Conservation (phyloP, 2,329 filamentous ascomycete genomes). For the Colletotrichum spaethianum region DNA sequence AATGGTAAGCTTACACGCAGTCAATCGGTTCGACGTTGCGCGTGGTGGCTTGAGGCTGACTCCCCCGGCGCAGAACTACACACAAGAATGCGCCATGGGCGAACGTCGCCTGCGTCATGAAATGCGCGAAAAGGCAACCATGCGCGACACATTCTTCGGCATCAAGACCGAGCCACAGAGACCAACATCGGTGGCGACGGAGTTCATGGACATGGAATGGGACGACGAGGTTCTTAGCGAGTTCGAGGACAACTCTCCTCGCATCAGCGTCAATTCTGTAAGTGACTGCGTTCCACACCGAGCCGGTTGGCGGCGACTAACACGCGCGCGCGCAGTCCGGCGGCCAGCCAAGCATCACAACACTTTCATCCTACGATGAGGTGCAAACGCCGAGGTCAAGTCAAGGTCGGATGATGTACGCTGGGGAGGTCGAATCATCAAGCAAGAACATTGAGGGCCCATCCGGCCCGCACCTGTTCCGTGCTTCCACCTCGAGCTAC, state of each 20-base stretch:
- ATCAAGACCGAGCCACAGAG: constrained; percentile 67
- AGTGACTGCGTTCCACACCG: constrained; percentile 52
- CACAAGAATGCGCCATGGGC: constrained; percentile 52
- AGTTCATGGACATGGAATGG: constrained; percentile 84
- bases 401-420: constrained; percentile 70
- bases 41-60: constrained; percentile 19
- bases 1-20: constrained; percentile 52
- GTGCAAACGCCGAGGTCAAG: constrained; percentile 81
- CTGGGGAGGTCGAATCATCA: constrained; percentile 68
- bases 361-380: constrained; percentile 89
- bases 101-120: constrained; percentile 59
- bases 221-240: constrained; percentile 74
- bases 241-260: constrained; percentile 75
- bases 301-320: constrained; percentile 36
- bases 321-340: constrained; percentile 40
- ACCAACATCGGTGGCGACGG: constrained; percentile 80
- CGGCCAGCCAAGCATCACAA: constrained; percentile 83
- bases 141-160: constrained; percentile 74
- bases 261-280: constrained; percentile 80
- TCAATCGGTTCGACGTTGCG: not conserved
- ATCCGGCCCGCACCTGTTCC: constrained; percentile 88
- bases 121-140: constrained; percentile 66
- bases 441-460: constrained; percentile 82
- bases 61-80: constrained; percentile 50
- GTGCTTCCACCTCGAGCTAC: constrained; percentile 73